Conservation (phyloP, 2,329 filamentous ascomycete genomes). For the Fusarium longipes region DNA sequence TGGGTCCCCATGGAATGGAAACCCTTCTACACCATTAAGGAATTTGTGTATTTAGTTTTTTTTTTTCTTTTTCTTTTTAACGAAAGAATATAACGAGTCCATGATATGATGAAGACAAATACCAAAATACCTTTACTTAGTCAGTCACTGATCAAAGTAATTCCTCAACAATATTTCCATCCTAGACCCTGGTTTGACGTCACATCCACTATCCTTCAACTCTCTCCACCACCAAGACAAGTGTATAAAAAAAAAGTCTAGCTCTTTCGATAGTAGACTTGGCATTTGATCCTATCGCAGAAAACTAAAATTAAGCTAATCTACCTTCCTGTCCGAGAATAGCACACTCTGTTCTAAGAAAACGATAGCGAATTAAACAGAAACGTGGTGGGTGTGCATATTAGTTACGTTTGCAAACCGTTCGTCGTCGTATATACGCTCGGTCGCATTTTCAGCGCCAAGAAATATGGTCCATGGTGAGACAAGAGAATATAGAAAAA, state of each 20-base stretch:
- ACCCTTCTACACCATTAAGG: conserved; percentile 17
- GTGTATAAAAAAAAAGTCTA: background rate
- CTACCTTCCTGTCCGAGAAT: conserved; percentile 22
- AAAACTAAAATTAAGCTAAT: conserved; percentile 6
- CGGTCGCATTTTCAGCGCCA: background rate
- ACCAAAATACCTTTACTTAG: background rate
- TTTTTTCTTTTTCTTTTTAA: too few relatives aligned
- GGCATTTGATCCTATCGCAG: conserved; percentile 14
- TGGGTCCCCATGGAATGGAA: conserved; percentile 9
- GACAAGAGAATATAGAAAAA: background rate
- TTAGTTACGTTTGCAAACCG: background rate
- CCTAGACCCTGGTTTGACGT: conserved; percentile 37
- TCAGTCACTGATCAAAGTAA: background rate
- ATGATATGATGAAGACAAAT: conserved; percentile 37
- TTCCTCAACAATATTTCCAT: background rate
- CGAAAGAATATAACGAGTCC: conserved; percentile 39
- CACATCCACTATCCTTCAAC: conserved; percentile 19
- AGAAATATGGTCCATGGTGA: background rate
- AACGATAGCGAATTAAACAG: conserved; percentile 1
- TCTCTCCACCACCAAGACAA: conserved; percentile 7
- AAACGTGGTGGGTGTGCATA: conserved; percentile 35
- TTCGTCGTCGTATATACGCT: background rate
- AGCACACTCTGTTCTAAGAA: background rate
- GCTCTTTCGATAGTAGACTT: conserved; percentile 8
- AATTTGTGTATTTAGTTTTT: conserved; percentile 39